These are phyloP conservation scores for Nigrograna mackinnonii DNA, from an alignment of 2,329 filamentous ascomycete genomes.

Conservation along the genomic window DNA sequence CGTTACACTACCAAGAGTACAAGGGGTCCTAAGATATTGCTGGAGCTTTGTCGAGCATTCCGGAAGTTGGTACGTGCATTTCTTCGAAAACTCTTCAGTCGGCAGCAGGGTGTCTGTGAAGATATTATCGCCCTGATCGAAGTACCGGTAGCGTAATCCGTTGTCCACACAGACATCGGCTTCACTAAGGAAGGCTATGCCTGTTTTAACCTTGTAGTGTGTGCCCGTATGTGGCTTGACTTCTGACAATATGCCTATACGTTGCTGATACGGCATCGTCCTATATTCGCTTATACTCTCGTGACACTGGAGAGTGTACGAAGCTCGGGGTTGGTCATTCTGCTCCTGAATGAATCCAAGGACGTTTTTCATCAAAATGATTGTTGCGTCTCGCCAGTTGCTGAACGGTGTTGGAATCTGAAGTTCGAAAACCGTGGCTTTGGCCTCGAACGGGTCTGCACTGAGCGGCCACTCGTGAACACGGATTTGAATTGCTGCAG, in stretches of 20 bases:
- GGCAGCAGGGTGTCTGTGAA: conserved; percentile 16
- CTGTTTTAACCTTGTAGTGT: conserved; percentile 32
- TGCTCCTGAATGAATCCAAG: conserved; percentile 28
- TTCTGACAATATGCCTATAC: conserved; percentile 40
- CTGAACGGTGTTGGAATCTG: conserved; percentile 44
- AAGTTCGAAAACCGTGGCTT: conserved; percentile 59
- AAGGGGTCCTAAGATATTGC: conserved; percentile 42
- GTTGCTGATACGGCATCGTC: conserved; percentile 3
- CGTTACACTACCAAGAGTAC: conserved; percentile 22
- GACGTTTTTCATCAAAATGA: conserved; percentile 46
- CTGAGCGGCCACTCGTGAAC: conserved; percentile 64
- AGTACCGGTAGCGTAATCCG: conserved; percentile 44
- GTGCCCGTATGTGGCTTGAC: conserved; percentile 41
- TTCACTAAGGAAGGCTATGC: conserved; percentile 27
- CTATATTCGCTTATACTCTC: background rate
- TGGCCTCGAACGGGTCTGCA: conserved; percentile 23
- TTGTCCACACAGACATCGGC: conserved; percentile 51
- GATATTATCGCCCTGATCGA: conserved; percentile 17
- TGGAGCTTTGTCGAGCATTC: conserved; percentile 37
- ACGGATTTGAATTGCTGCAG: conserved; percentile 46
- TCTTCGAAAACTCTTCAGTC: conserved; percentile 17
- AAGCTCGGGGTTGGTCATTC: background rate
- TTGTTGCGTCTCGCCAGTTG: conserved; percentile 55
- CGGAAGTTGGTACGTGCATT: conserved; percentile 49
- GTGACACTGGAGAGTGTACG: conserved; percentile 13